Base-by-base conservation (phyloP, 2,329 filamentous ascomycete genomes). In the Simplicillium aogashimaense region DNA sequence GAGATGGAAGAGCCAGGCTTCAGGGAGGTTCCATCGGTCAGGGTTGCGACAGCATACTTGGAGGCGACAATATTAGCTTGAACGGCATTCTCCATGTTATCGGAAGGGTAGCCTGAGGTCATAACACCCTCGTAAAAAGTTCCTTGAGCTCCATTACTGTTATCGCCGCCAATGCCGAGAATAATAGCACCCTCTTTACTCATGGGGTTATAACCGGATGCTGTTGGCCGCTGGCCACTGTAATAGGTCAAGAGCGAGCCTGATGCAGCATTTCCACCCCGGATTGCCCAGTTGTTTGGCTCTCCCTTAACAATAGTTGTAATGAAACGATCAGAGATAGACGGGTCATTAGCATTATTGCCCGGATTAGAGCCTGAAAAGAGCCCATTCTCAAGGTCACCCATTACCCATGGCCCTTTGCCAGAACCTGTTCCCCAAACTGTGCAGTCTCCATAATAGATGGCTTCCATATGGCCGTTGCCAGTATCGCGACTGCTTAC, bases 111-210 rank as follows among this genome's bases (percentile, higher is more conserved):
- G 1, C 76, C 75, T 0, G 64, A 57, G 12, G 76, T 81, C 74
- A 82, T 78, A 17, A 72, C 76, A 17, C 77, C 78, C 56, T 82
- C 78, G 55, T 81, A 78, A 50, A 78, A 78, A 1, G 76, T 81
- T 18, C 78, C 77, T 51, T 79, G 73, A 1, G 65, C 77, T 36
- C 70, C 50, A 48, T 63, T 60, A 51, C 73, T 78, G 59, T 78
- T 83, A 48, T 82, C 78, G 7, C 78, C 78, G n/a, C 78, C 78
- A 40, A 81, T 80, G n/a, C 78, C 78, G n/a, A 82, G 73, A 43
- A 82, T 68, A 35, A 83, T 78, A 41, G 77, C 70, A 11, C 78
- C 78, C 51, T 83, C 77, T 47, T 81, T 80, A 46, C 50, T 63
- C 78, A 82, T 83, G 0, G 70, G 67, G 52, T 78, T 72, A 57